These are phyloP conservation scores for Pistacia vera DNA, from an alignment of 345 rosid genomes.

Conservation along the genomic window DNA sequence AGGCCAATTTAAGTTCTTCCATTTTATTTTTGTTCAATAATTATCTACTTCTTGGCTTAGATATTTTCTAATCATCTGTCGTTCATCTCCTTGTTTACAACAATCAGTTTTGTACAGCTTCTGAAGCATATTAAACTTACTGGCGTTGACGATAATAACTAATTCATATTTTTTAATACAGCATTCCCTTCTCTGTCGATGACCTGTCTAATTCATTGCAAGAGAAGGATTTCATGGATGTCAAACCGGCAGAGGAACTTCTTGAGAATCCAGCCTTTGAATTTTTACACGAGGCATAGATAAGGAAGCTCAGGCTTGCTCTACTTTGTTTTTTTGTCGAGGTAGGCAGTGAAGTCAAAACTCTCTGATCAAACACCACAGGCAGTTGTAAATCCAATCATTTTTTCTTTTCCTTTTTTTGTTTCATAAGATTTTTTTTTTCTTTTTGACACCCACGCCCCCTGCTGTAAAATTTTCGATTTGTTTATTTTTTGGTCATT, in stretches of 20 bases:
- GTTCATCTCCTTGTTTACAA: neutral
- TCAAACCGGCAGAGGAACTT: conserved; percentile 80
- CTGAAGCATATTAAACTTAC: neutral
- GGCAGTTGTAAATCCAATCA: conserved; percentile 33
- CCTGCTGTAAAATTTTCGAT: conserved; percentile 35
- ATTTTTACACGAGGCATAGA: conserved; percentile 64
- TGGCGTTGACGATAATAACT: neutral
- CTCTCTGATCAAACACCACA: conserved; percentile 7
- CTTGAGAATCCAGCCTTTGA: conserved; percentile 76
- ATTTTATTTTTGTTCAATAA: neutral
- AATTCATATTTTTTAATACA: conserved; percentile 32
- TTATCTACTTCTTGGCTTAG: neutral
- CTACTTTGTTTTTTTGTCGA: conserved; percentile 16
- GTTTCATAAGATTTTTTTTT: neutral
- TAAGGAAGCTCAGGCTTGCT: conserved; percentile 29
- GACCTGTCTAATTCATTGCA: conserved; percentile 79
- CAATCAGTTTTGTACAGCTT: neutral
- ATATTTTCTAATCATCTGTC: neutral
- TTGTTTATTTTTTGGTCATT: conserved; percentile 38
- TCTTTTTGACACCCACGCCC: conserved; percentile 18
- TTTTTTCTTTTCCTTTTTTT: conserved; percentile 6
- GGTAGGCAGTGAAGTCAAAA: conserved; percentile 22
- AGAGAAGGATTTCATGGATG: conserved; percentile 84
- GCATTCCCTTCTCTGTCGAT: conserved; percentile 96
- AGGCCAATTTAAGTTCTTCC: neutral